Percentiles rank a stretch among this genome's conserved stretches.
phyloP scores from a whole-genome alignment of 164 flowering plant species.

The Magnolia sinica region DNA sequence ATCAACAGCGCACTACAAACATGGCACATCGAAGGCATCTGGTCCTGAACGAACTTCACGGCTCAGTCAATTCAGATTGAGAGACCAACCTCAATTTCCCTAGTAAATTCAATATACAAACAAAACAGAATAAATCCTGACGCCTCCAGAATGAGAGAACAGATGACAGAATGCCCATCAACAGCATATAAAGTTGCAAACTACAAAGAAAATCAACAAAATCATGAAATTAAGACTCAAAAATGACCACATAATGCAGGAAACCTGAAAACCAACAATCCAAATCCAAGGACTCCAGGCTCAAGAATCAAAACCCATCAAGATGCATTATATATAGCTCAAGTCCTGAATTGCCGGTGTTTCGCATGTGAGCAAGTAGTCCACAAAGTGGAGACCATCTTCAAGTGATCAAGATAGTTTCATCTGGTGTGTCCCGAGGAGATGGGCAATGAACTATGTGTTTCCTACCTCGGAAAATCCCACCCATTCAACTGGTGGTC shows the following conservation, averaged over 20 bases:
- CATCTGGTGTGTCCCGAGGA: not conserved
- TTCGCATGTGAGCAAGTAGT: too few relatives aligned
- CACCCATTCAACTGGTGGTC: not conserved
- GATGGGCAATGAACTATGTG: not conserved
- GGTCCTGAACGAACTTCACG: constrained; percentile 4
- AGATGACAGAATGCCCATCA: not conserved
- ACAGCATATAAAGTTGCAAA: not conserved
- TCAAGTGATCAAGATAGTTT: not conserved
- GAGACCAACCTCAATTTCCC: constrained; percentile 10
- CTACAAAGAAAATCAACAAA: not conserved
- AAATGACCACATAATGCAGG: too few relatives aligned
- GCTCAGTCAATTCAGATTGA: not conserved
- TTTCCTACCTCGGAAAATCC: not conserved
- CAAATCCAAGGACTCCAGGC: not conserved
- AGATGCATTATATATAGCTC: too few relatives aligned
- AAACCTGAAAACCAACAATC: not conserved
- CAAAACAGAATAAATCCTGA: not conserved
- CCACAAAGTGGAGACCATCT: too few relatives aligned
- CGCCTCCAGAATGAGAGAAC: not conserved
- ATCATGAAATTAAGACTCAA: not conserved
- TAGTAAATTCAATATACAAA: constrained; percentile 2
- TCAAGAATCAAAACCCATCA: too few relatives aligned
- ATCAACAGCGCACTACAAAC: constrained; percentile 26
- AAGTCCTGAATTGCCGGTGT: too few relatives aligned
- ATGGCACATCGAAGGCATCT: constrained; percentile 43